Conservation (phyloP, 176 grass and related monocot genomes). For the Carex cristatella region DNA sequence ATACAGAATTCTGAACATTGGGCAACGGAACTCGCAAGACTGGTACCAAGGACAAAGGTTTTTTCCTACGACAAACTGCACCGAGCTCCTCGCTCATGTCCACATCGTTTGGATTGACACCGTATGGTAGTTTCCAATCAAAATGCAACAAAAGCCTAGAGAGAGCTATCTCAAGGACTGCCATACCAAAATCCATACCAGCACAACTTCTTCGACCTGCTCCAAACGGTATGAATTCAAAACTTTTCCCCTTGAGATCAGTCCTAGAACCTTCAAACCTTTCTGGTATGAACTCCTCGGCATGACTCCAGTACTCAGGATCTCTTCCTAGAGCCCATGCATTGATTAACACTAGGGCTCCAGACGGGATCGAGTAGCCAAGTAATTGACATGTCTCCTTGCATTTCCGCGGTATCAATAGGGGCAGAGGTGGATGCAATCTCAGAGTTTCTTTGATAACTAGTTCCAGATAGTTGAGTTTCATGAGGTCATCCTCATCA, state of each 20-base stretch:
- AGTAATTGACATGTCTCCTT: slow-evolving; percentile 5
- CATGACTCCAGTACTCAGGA: slow-evolving; percentile 10
- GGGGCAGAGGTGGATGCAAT: slow-evolving; percentile 37
- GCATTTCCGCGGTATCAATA: slow-evolving; percentile 32
- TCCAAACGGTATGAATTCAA: slow-evolving; percentile 28
- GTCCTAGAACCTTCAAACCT: background rate
- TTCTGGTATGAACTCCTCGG: slow-evolving; percentile 24
- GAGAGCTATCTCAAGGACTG: slow-evolving; percentile 9
- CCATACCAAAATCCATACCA: slow-evolving; percentile 4
- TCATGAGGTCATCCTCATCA: slow-evolving; percentile 18
- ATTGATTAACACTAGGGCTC: slow-evolving; percentile 22
- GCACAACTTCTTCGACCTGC: slow-evolving; percentile 23
- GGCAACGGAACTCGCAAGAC: background rate
- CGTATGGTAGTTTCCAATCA: slow-evolving; percentile 20
- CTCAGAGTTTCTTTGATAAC: slow-evolving; percentile 31
- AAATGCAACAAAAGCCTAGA: slow-evolving; percentile 9
- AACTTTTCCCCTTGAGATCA: background rate
- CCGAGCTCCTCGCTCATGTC: slow-evolving; percentile 19
- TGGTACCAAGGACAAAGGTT: background rate
- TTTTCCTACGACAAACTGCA: background rate
- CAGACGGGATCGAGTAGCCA: slow-evolving; percentile 36
- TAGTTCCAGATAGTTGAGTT: slow-evolving; percentile 44
- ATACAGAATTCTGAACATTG: background rate
- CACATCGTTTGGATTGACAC: background rate
- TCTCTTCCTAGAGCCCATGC: slow-evolving; percentile 31